Evolutionary conservation across 208 protist species (phyloP), one percentile per base, ranked within the genome.

Genomic region (Trypanosoma mega): DNA sequence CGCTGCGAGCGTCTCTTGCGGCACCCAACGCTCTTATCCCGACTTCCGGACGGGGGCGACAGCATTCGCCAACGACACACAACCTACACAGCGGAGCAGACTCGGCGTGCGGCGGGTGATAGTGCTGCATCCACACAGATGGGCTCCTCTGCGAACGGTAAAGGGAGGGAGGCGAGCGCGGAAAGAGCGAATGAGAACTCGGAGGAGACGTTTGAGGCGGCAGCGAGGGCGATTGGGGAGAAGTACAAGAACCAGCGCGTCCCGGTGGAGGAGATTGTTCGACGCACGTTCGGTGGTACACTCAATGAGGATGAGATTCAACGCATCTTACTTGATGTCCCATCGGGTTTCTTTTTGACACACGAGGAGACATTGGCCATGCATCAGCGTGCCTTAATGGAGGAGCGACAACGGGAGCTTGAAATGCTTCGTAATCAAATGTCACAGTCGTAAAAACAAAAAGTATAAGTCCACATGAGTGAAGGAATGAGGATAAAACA

Each of bases 231-330:
- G 6, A 69, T 84, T 58, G 53, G 45, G 2, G 79, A 87, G 14
- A 83, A 87, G 54, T 72, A 93, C 66, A 65, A 60, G 29, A 48
- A 87, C 45, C 39, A 56, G n/a, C 72, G 74, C 21, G 73, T 91
- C 1, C 64, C 72, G 14, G 83, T 93, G 11, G 87, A 90, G 64
- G 70, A 37, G 50, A 86, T 74, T 49, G 81, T 90, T 44, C 83
- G 83, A 5, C 55, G 69, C 27, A 89, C 80, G 67, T 93, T 90
- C 66, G 81, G 74, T 8, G 80, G 83, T 9, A 72, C 72, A 9
- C 63, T 91, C 21, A 87, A 74, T 57, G 87, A 93, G 66, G 23
- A 51, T n/a, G 83, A 93, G 57, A 84, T 93, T 27, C 74, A 82
- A 55, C 79, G 80, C 23, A 93, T 90, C 23, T n/a, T 93, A 2